A percentile compares a stretch with the other conserved stretches of the same genome.
phyloP scores from a whole-genome alignment of 1,139 yeast genomes.

The Candida frijolesensis region DNA sequence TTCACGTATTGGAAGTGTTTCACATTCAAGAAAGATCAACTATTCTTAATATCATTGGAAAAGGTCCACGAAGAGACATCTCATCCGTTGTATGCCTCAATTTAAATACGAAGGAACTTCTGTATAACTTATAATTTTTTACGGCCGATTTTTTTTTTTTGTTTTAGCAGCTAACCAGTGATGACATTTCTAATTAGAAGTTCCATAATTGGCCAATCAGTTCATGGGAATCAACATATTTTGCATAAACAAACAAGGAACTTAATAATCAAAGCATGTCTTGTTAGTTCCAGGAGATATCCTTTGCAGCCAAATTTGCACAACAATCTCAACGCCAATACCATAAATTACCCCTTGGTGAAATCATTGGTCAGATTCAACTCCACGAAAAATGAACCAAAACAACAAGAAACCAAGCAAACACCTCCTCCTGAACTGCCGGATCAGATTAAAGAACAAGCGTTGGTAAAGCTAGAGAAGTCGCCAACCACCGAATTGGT shows the following conservation, averaged over 20 bases:
- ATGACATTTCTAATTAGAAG: conserved; percentile 7
- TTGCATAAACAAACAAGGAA: conserved; percentile 9
- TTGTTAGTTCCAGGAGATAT: conserved; percentile 15
- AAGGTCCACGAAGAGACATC: no score
- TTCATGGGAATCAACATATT: conserved; percentile 6
- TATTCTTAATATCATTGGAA: no score
- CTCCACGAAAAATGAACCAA: conserved; percentile 15
- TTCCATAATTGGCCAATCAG: conserved; percentile 10
- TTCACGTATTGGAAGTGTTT: background rate
- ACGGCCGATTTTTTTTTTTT: background rate
- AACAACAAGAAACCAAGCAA: background rate
- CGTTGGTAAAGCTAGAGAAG: conserved; percentile 9
- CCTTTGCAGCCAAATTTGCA: conserved; percentile 24
- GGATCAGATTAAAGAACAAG: conserved; percentile 8
- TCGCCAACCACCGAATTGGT: conserved; percentile 12
- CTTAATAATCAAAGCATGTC: conserved; percentile 9
- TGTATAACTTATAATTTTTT: background rate
- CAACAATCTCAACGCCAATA: conserved; percentile 14
- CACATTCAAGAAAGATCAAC: background rate
- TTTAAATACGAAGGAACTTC: background rate
- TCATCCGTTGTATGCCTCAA: no score
- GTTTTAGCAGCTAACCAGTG: conserved; percentile 5
- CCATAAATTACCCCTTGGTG: conserved; percentile 18
- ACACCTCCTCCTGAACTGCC: background rate
- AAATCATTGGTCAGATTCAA: conserved; percentile 21